Evolutionary conservation across 257 asterid species (phyloP).

Genomic region (Haberlea rhodopensis): DNA sequence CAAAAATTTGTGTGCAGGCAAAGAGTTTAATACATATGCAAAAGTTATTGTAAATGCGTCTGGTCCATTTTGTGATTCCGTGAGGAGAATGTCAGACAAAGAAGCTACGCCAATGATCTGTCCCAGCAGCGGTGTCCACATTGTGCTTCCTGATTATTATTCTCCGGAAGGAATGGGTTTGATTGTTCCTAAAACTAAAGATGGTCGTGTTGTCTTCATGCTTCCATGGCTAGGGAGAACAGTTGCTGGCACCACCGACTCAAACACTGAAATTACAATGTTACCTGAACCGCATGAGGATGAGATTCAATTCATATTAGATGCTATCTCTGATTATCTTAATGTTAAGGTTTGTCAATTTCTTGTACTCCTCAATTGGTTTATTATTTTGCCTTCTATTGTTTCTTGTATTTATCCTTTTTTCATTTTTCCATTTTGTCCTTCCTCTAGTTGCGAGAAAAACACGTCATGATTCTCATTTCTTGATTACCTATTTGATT

Average conservation of each 20-base stretch:
- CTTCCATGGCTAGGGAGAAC: slow-evolving; percentile 99
- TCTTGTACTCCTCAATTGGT: background rate
- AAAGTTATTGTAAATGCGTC: slow-evolving; percentile 91
- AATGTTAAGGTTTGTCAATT: slow-evolving; percentile 70
- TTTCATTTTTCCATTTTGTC: background rate
- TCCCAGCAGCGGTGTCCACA: slow-evolving; percentile 97
- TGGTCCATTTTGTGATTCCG: slow-evolving; percentile 96
- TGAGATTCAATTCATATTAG: slow-evolving; percentile 92
- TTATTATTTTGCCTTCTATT: slow-evolving; percentile 4
- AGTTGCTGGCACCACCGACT: slow-evolving; percentile 97
- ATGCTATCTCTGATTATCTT: slow-evolving; percentile 92
- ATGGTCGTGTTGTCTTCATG: slow-evolving; percentile 97
- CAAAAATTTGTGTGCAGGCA: slow-evolving; percentile 51
- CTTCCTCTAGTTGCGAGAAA: background rate
- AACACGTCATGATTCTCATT: background rate
- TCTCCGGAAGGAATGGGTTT: slow-evolving; percentile 99
- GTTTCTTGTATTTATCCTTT: background rate
- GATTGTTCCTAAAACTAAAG: slow-evolving; percentile 99
- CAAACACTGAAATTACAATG: slow-evolving; percentile 83
- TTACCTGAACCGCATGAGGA: slow-evolving; percentile 96
- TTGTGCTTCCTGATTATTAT: slow-evolving; percentile 96
- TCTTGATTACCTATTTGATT: no score
- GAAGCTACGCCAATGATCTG: slow-evolving; percentile 78
- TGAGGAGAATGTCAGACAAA: slow-evolving; percentile 75
- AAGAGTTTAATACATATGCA: slow-evolving; percentile 89